Base-by-base conservation (phyloP, 192 early-diverging fungal genomes). In the Backusella sp. region DNA sequence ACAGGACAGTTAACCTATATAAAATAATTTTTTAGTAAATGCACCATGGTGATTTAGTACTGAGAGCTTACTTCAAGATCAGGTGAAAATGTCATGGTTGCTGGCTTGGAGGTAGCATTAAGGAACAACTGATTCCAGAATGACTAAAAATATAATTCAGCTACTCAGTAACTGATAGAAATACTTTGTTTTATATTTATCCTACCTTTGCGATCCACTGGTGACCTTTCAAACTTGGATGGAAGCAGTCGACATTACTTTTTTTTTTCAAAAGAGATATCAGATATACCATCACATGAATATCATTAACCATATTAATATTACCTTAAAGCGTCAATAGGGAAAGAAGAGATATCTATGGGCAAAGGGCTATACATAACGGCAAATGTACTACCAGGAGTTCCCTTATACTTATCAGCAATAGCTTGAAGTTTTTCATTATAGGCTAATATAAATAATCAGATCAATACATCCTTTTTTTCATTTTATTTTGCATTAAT, bases 201-300 rank as follows among this genome's bases (percentile, higher is more conserved):
- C 28, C 49, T 70, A 70, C 68, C 70, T 73, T 76, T 35, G 74
- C 62, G 14, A 80, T 62, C 68, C 59, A 75, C 41, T 80, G 19
- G 42, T 80, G 74, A 17, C 59, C 79, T 6, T 67, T 67, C 9
- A 66, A 34, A 21, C 79, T 73, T 36, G 74, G 73, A 71, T 75
- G 73, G 39, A 79, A 79, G 26, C 73, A 79, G 68, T 76, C 71
- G 12, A 69, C 36, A 35, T 80, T 68, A 39, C 79, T 69, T 39
- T 34, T 72, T 30, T 53, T 53, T 30, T 78, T 52, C 0, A 56
- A 35, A 3, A 11, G 34, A 8, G 3, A 30, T 9, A 56, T 44
- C 4, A 44, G 15, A 44, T 44, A 44, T 39, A 49, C 17, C 46
- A 49, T 0, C n/a, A 49, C 6, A 0, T 19, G 0, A 6, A 7